Evolutionary conservation across 2,329 filamentous ascomycete species (phyloP).

Genomic region (Fusarium sp.): DNA sequence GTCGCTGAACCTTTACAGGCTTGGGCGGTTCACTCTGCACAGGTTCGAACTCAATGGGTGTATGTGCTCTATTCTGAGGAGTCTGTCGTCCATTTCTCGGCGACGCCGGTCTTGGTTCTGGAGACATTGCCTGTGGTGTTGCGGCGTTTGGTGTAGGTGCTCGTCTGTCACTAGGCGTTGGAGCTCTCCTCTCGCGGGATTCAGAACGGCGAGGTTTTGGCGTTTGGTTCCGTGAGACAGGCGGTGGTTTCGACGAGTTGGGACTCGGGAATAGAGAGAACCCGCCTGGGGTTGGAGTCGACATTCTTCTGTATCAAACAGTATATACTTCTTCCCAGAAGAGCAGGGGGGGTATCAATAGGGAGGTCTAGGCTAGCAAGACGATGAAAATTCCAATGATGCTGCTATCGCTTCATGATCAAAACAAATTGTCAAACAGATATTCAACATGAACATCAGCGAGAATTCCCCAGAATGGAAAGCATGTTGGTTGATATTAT

Average conservation of each 20-base stretch:
- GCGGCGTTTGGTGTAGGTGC: constrained; percentile 47
- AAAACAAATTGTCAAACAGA: not conserved
- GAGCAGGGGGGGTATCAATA: constrained; percentile 35
- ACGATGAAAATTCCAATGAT: not conserved
- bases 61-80: constrained; percentile 46
- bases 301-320: constrained; percentile 49
- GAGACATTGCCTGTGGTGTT: constrained; percentile 35
- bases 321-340: constrained; percentile 40
- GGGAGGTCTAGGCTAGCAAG: constrained; percentile 2
- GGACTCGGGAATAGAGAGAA: constrained; percentile 68
- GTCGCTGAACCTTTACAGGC: constrained; percentile 48
- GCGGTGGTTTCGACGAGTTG: constrained; percentile 47
- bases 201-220: constrained; percentile 51
- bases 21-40: constrained; percentile 35
- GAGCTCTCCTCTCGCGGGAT: constrained; percentile 49
- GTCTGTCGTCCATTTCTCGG: constrained; percentile 44
- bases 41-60: constrained; percentile 48
- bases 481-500: constrained; percentile 24
- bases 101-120: constrained; percentile 38
- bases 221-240: constrained; percentile 51
- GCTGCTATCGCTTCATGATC: constrained; percentile 44
- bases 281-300: constrained; percentile 55
- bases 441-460: no score
- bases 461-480: constrained; percentile 1
- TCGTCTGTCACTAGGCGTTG: constrained; percentile 42